Percentiles rank a stretch among this genome's conserved stretches.
Evolutionary conservation across 345 rosid genomes (phyloP).

Genomic region (Adansonia digitata): DNA sequence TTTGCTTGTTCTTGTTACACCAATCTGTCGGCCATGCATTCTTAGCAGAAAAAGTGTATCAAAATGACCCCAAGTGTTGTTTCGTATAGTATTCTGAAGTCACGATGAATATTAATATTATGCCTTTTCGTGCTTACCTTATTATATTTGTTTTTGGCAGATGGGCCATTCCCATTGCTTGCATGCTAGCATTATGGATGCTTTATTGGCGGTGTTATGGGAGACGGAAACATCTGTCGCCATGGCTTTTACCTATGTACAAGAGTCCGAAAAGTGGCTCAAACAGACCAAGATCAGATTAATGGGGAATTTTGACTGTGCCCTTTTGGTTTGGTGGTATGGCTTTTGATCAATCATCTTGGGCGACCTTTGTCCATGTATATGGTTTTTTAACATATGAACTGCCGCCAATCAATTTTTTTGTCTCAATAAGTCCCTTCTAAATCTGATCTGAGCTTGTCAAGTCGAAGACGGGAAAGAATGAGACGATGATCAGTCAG

Average conservation of each 20-base stretch:
- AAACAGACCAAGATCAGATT: conserved; percentile 75
- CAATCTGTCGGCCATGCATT: background rate
- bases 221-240: conserved; percentile 63
- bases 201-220: conserved; percentile 88
- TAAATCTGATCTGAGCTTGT: background rate
- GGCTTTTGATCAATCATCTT: conserved; percentile 8
- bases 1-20: background rate
- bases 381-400: background rate
- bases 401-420: conserved; percentile 25
- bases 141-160: conserved; percentile 35
- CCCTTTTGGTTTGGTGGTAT: conserved; percentile 12
- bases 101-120: too few relatives aligned
- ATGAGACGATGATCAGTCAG: conserved; percentile 12
- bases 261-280: conserved; percentile 47
- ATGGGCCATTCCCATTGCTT: conserved; percentile 84
- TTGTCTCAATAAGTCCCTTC: background rate
- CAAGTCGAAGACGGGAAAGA: background rate
- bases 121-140: too few relatives aligned
- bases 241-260: conserved; percentile 75
- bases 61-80: background rate
- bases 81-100: background rate
- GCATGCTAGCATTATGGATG: conserved; percentile 41
- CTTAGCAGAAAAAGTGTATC: too few relatives aligned
- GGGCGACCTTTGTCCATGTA: conserved; percentile 28
- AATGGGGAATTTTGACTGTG: conserved; percentile 7